Conservation (phyloP, 805 yeast genomes). For the Monosporozyma yasuniensis region DNA sequence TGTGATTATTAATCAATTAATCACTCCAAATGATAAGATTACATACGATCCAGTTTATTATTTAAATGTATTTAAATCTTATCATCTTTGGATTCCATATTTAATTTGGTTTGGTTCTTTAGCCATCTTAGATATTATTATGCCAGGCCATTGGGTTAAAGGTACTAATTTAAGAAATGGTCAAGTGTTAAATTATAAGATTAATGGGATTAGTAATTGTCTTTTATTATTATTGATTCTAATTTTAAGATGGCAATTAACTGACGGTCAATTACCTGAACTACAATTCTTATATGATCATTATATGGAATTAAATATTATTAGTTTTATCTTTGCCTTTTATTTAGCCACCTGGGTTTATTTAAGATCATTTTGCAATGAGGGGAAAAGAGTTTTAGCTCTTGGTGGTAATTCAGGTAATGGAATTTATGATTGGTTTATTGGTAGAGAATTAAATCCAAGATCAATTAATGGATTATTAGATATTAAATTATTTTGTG, state of each 20-base stretch:
- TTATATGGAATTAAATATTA: slow-evolving; percentile 53
- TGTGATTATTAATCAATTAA: slow-evolving; percentile 47
- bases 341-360: slow-evolving; percentile 58
- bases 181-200: slow-evolving; percentile 56
- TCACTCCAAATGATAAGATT: slow-evolving; percentile 39
- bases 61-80: slow-evolving; percentile 26
- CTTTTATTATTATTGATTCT: slow-evolving; percentile 34
- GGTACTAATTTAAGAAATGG: slow-evolving; percentile 79
- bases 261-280: slow-evolving; percentile 63
- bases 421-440: slow-evolving; percentile 82
- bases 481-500: slow-evolving; percentile 89
- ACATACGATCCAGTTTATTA: slow-evolving; percentile 30
- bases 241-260: slow-evolving; percentile 41
- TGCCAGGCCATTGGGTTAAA: slow-evolving; percentile 54
- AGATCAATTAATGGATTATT: slow-evolving; percentile 56
- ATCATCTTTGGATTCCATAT: slow-evolving; percentile 54
- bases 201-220: slow-evolving; percentile 66
- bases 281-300: slow-evolving; percentile 66
- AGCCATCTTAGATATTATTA: slow-evolving; percentile 50
- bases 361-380: slow-evolving; percentile 52
- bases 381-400: slow-evolving; percentile 63
- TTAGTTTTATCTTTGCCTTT: slow-evolving; percentile 56
- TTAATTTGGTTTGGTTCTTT: slow-evolving; percentile 62
- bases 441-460: slow-evolving; percentile 94
- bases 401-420: slow-evolving; percentile 80